A percentile compares a stretch with the other conserved stretches of the same genome.
These are phyloP conservation scores for Leccinum barrowsii DNA, from an alignment of 768 basidiomycete genomes.

Conservation along the genomic window DNA sequence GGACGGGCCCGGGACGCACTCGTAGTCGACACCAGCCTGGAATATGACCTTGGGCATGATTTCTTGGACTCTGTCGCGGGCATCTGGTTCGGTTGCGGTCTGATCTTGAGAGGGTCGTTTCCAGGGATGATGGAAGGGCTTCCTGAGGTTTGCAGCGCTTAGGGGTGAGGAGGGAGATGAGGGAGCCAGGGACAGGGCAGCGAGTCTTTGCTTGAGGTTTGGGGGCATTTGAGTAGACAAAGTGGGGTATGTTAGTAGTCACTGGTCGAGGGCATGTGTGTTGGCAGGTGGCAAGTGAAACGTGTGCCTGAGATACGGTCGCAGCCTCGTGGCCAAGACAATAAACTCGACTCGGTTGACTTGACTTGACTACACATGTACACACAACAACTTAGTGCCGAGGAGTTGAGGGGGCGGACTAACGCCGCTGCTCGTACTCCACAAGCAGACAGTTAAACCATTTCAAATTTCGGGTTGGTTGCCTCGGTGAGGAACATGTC, in stretches of 20 bases:
- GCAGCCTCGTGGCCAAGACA: not conserved
- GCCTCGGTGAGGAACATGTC: not conserved
- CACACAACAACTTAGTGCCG: not conserved
- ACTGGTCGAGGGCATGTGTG: constrained; percentile 10
- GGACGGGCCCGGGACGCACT: constrained; percentile 48
- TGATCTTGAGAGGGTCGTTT: constrained; percentile 35
- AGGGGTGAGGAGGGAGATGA: constrained; percentile 45
- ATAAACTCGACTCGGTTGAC: not conserved
- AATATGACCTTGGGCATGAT: constrained; percentile 74
- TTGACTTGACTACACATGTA: constrained; percentile 8
- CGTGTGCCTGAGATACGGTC: not conserved
- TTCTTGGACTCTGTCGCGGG: constrained; percentile 51
- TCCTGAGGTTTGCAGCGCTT: constrained; percentile 23
- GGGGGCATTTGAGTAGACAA: constrained; percentile 26
- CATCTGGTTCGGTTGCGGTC: constrained; percentile 26
- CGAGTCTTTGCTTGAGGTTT: constrained; percentile 64
- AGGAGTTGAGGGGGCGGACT: no score
- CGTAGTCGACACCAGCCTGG: constrained; percentile 87
- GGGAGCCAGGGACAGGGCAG: constrained; percentile 53
- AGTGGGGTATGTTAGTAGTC: not conserved
- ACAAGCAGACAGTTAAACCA: not conserved
- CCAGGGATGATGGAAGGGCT: constrained; percentile 54
- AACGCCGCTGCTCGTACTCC: not conserved
- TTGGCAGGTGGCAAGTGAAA: not conserved
- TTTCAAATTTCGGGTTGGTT: not conserved